Evolutionary conservation across 495 filamentous ascomycete species (phyloP), one percentile per base, ranked within the genome.

Genomic region (Rostrohypoxylon terebratum): DNA sequence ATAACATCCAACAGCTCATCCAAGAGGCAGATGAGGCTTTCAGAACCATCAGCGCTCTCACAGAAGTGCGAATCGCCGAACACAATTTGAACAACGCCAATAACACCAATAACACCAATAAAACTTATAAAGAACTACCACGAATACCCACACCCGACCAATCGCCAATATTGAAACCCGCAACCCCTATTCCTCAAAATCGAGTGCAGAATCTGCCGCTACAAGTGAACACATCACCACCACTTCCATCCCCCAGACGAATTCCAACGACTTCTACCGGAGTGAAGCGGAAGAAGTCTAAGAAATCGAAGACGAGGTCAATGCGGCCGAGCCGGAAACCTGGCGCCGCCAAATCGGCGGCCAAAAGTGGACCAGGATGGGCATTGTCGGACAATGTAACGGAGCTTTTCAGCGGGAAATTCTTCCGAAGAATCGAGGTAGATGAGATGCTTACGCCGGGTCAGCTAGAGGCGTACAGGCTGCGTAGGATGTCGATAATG

Each of bases 371-470:
- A 5, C 66, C 79, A 64, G 78, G 78, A 81, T 86, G 83, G 84
- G 81, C 79, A 13, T 68, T 87, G 18, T 77, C 79, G 5, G 81
- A 84, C 31, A 86, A 83, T 66, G 81, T 86, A 63, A 82, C 80
- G 16, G 84, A 84, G 53, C 63, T 85, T 1, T 81, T 87, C 58
- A 80, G 76, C 45, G 80, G 81, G 18, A 81, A 75, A 53, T 68
- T 80, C 21, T 86, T 88, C 62, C 75, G 81, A 48, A 77, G 78
- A 20, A 76, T 83, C 23, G 83, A 87, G 63, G 85, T 77, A 8
- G 83, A 88, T 57, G 85, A 88, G 76, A 86, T 86, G 83, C 80
- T 87, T 66, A 83, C 80, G 11, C 77, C 83, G 44, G 73, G 76
- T 25, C 81, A 84, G 59, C 80, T 85, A 5, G 68, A 79, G 62